Evolutionary conservation across 495 filamentous ascomycete species (phyloP), one percentile per base, ranked within the genome.

Genomic region (Parathielavia appendiculata): DNA sequence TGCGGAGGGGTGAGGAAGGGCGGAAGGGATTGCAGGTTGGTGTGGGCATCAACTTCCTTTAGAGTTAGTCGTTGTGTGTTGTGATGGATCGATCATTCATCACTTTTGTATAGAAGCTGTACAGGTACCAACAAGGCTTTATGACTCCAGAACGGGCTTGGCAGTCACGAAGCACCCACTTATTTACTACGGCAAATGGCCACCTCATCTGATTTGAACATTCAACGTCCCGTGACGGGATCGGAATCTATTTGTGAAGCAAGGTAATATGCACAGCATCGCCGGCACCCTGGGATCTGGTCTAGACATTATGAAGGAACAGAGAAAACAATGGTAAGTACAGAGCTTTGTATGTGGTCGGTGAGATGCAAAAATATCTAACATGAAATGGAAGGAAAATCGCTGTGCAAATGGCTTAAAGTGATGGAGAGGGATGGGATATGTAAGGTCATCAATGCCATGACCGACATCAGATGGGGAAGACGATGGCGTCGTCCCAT

Each of bases 21-120:
- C 81, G 93, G 44, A 98, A 98, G 75, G 93, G 93, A 10, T 62
- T 99, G 62, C 87, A 91, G 67, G 84, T 99, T 66, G 93, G 93
- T 13, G 87, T 99, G 35, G 93, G 93, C 26, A 90, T 97, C 61
- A 95, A 84, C 68, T 96, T 97, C 70, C 73, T 97, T 73, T 98
- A 86, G 56, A 38, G 14, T 12, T 14, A 44, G 22, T n/a, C 9
- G 26, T 35, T 12, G 40, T 12, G 40, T n/a, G 11, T 16, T 43
- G 40, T 22, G 11, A 44, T 55, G 44, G 46, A 45, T 14, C 23
- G 13, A 30, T 4, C 26, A 49, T 17, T 1, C 13, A 14, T n/a
- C n/a, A n/a, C 35, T 0, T 26, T 23, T 52, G 50, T 52, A 23
- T 14, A 39, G 20, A 52, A 26, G n/a, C n/a, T n/a, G n/a, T 40